Evolutionary conservation across 345 rosid genomes (phyloP).

Genomic region (Sonneratia caseolaris): DNA sequence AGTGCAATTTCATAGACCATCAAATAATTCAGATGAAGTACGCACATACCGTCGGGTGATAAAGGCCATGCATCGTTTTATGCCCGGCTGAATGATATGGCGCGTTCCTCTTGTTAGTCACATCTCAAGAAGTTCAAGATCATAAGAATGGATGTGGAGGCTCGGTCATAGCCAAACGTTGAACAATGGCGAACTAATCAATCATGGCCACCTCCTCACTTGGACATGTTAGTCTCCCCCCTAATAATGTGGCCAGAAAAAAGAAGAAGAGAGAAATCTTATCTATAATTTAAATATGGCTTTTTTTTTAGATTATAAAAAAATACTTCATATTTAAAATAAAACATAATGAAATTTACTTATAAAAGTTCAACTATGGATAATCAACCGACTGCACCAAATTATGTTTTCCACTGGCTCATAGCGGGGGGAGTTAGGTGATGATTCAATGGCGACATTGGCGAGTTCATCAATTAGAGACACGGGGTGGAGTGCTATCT

Average conservation of each 20-base stretch:
- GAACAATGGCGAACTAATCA: neutral
- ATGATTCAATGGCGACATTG: neutral
- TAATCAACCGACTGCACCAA: too few relatives aligned
- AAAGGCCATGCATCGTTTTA: too few relatives aligned
- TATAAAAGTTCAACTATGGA: too few relatives aligned
- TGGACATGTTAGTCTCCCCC: neutral
- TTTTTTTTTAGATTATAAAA: neutral
- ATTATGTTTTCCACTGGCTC: too few relatives aligned
- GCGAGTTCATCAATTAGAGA: neutral
- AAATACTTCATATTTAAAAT: neutral
- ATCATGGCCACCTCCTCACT: neutral
- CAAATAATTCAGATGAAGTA: too few relatives aligned
- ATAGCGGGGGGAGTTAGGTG: neutral
- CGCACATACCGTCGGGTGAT: too few relatives aligned
- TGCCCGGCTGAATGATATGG: too few relatives aligned
- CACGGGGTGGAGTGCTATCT: neutral
- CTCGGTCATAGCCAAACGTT: neutral
- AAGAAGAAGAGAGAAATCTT: too few relatives aligned
- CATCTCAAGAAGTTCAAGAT: neutral
- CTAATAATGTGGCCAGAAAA: neutral
- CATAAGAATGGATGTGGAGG: neutral
- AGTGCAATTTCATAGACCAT: too few relatives aligned
- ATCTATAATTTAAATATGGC: too few relatives aligned
- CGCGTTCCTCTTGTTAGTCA: too few relatives aligned
- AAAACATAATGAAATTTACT: too few relatives aligned